phyloP scores from a whole-genome alignment of 306 rosid genomes.

The Vigna mungo region DNA sequence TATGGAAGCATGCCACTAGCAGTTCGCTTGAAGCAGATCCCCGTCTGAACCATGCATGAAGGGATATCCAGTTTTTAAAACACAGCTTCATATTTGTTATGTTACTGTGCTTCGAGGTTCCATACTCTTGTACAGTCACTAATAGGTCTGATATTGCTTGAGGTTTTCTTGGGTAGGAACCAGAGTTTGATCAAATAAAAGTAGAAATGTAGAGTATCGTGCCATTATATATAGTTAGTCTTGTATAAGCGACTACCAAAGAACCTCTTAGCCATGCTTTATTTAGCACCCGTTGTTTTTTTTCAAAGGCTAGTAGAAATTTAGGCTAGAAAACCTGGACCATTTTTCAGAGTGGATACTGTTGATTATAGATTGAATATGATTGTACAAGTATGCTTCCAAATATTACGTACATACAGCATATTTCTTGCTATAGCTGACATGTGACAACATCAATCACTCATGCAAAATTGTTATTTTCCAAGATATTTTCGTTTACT shows the following conservation, averaged over 20 bases:
- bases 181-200: constrained; percentile 32
- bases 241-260: constrained; percentile 24
- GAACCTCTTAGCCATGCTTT: constrained; percentile 20
- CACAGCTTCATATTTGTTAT: constrained; percentile 31
- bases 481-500: background rate
- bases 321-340: constrained; percentile 29
- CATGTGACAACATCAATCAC: constrained; percentile 9
- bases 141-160: background rate
- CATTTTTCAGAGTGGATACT: constrained; percentile 34
- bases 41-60: constrained; percentile 55
- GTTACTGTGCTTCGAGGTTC: constrained; percentile 34
- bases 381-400: constrained; percentile 37
- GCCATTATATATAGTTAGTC: constrained; percentile 30
- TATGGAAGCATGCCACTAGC: constrained; percentile 86
- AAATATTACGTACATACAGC: constrained; percentile 13
- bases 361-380: constrained; percentile 34
- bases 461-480: background rate
- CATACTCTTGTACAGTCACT: constrained; percentile 41
- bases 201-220: constrained; percentile 34
- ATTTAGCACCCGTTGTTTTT: constrained; percentile 22
- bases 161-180: constrained; percentile 41
- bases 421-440: constrained; percentile 34
- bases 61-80: background rate
- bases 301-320: constrained; percentile 35
- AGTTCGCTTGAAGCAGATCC: constrained; percentile 70